Base-by-base conservation (phyloP, 257 asterid species). In the Nicotiana knightiana region DNA sequence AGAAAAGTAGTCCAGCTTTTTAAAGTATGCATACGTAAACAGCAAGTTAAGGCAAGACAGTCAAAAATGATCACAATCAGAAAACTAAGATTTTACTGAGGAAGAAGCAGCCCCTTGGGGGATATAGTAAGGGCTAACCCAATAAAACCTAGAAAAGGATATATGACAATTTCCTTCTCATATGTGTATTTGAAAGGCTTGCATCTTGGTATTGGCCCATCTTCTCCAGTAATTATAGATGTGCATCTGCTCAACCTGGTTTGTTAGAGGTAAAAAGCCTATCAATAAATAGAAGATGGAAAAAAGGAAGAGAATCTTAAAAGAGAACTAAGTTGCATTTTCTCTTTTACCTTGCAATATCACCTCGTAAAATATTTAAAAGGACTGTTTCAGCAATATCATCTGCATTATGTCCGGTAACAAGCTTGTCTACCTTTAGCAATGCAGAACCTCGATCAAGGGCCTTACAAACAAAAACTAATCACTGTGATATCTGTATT, bases 151-250 rank as follows among this genome's bases (percentile, higher is more conserved):
- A 62, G 54, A 75, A 59, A 54, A 93, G 99, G 99, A 95, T 95
- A 95, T 95, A 95, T 95, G 84, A 95, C 99, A 84, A 96, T 96
- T 86, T 96, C 98, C 88, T 96, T 96, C 93, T 96, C 99, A 79
- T 93, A 96, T 28, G 99, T 94, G 93, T 96, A 94, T 90, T 96
- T 96, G 78, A 94, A 96, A 62, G 99, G 99, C 91, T 96, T 96
- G 99, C 99, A 96, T 89, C 99, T 96, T 39, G 99, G 98, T 86
- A 94, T 96, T 57, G 98, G 97, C 78, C 99, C 99, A 88, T 96
- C 99, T 90, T 94, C 98, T 32, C 98, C 99, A 1, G 99, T 96
- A 81, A 90, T 89, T 79, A 94, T 93, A 39, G 93, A 91, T 55
- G 99, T 92, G 85, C 99, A 96, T 88, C 99, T 93, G 87, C 97